Evolutionary conservation across 148 eudicot species (phyloP), one percentile per base, ranked within the genome.

Genomic region (Diospyros kaki): DNA sequence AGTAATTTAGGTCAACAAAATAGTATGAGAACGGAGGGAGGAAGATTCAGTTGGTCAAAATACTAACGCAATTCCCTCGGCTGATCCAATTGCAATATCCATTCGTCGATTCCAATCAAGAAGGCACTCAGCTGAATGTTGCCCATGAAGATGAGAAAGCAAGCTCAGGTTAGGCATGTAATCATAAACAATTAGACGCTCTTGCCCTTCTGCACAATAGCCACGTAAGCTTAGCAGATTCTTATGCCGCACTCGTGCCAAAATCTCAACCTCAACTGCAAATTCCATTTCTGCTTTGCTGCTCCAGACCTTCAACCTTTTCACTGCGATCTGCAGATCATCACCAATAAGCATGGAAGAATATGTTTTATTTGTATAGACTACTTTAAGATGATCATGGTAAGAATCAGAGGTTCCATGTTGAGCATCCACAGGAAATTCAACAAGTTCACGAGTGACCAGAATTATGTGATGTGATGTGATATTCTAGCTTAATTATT

Each of bases 161-260:
- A 94, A 81, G 83, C 97, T 94, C 76, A 89, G 80, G 80, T 94
- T 94, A 51, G 88, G 88, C 97, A 91, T 91, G 83, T 88, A 94
- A 60, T 91, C 97, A 54, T 90, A 94, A 54, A 94, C 92, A 59
- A 94, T 91, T 2, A 94, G 90, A 52, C 97, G 97, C 70, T 94
- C 98, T 78, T 91, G 97, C 69, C 95, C 98, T 84, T 94, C 98
- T 61, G 89, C 86, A 77, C 98, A 94, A 80, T 88, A 94, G 70
- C 98, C 98, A 39, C 95, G 97, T 64, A 94, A 79, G 71, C 79
- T 88, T 12, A 94, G 88, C 80, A 94, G 74, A 81, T 92, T 88
- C 77, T 86, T 88, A 75, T 94, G 98, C 65, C 94, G 93, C 48
- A 94, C 91, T 60, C 89, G 86, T 72, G 97, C 97, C 73, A 94